Conservation (phyloP, 139 green algal species). For the Picochlorum sp. region DNA sequence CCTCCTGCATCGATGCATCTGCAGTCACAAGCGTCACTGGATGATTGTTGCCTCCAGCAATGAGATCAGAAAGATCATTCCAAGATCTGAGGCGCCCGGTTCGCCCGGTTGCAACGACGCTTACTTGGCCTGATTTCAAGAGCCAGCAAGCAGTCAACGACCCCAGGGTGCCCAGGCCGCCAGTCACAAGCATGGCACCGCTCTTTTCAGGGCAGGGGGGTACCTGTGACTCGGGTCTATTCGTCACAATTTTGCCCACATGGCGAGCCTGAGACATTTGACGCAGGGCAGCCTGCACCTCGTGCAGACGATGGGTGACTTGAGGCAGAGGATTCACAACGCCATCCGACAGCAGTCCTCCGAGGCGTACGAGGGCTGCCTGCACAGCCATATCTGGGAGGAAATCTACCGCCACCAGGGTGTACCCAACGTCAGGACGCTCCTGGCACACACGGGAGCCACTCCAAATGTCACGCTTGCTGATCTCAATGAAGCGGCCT, state of each 20-base stretch:
- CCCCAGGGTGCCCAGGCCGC: conserved; percentile 66
- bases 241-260: conserved; percentile 77
- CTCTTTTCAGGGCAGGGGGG: background rate
- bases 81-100: conserved; percentile 32
- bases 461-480: no score
- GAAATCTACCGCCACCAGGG: no score
- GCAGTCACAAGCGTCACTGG: conserved; percentile 17
- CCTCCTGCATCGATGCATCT: conserved; percentile 22
- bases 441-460: no score
- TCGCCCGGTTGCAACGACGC: conserved; percentile 40
- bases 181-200: conserved; percentile 43
- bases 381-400: conserved; percentile 23
- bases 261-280: conserved; percentile 77
- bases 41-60: background rate
- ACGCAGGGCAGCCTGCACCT: conserved; percentile 56
- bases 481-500: no score
- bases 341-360: conserved; percentile 34
- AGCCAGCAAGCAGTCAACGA: conserved; percentile 53
- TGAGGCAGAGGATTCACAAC: conserved; percentile 37
- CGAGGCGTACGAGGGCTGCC: conserved; percentile 22
- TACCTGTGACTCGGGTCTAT: conserved; percentile 23
- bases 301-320: conserved; percentile 31
- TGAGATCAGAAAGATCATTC: conserved; percentile 2
- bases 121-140: conserved; percentile 18
- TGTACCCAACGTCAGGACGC: no score